phyloP scores from a whole-genome alignment of 208 protist genomes.

The Trypanosomatidae sp. region DNA sequence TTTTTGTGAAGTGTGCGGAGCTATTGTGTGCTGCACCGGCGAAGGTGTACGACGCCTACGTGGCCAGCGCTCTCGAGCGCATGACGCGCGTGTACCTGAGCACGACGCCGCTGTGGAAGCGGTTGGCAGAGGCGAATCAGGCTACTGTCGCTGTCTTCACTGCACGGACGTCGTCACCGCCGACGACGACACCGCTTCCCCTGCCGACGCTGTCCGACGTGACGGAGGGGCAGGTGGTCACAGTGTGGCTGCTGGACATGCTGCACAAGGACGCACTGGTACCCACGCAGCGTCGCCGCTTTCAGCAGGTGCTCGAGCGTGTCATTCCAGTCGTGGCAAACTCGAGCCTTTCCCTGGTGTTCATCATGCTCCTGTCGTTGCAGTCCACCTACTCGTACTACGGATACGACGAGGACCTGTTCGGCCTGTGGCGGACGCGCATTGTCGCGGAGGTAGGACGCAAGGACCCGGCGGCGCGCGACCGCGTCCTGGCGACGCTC shows the following conservation, averaged over 20 bases:
- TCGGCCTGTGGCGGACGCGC: constrained; percentile 33
- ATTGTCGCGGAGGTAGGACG: constrained; percentile 33
- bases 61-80: constrained; percentile 27
- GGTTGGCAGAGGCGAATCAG: constrained; percentile 19
- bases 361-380: constrained; percentile 43
- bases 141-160: constrained; percentile 15
- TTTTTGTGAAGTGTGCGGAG: constrained; percentile 64
- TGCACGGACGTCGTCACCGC: neutral
- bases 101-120: constrained; percentile 26
- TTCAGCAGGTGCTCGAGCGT: constrained; percentile 32
- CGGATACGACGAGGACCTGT: constrained; percentile 39
- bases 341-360: constrained; percentile 31
- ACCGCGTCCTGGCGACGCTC: constrained; percentile 32
- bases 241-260: constrained; percentile 52
- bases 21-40: constrained; percentile 41
- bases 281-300: constrained; percentile 22
- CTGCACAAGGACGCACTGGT: constrained; percentile 30
- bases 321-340: constrained; percentile 29
- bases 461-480: constrained; percentile 11
- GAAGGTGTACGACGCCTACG: constrained; percentile 33
- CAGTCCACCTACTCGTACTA: constrained; percentile 26
- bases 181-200: neutral
- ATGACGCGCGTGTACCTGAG: constrained; percentile 30
- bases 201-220: constrained; percentile 19
- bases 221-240: constrained; percentile 38